Conservation (phyloP, 73 alveolate species). For the Effrenium voratum region DNA sequence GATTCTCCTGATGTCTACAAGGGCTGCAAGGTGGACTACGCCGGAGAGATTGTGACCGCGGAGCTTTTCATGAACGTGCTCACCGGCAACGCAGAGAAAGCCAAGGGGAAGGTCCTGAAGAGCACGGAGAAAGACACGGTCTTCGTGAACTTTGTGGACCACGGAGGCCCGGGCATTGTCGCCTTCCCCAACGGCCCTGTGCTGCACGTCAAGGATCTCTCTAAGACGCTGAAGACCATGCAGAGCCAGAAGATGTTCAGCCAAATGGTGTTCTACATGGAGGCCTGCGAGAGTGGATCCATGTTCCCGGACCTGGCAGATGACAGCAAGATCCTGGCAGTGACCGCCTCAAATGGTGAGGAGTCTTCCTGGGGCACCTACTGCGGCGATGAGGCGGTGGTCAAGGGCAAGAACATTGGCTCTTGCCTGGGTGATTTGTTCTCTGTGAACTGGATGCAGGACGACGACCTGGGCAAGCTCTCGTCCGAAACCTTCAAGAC, state of each 20-base stretch:
- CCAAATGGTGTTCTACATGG: conserved; percentile 97
- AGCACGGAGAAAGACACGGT: conserved; percentile 95
- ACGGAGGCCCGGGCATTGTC: conserved; percentile 97
- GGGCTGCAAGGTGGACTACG: conserved; percentile 98
- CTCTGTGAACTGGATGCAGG: conserved; percentile 98
- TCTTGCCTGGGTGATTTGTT: conserved; percentile 99
- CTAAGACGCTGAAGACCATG: conserved; percentile 97
- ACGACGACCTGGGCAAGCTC: conserved; percentile 72
- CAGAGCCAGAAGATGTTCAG: conserved; percentile 97
- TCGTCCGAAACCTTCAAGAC: conserved; percentile 58
- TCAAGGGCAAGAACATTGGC: conserved; percentile 98
- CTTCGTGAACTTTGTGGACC: conserved; percentile 98
- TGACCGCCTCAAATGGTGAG: conserved; percentile 87
- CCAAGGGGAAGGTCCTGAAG: conserved; percentile 96
- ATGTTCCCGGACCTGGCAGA: conserved; percentile 96
- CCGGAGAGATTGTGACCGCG: conserved; percentile 98
- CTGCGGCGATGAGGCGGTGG: conserved; percentile 95
- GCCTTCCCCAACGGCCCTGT: conserved; percentile 96
- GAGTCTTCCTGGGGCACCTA: conserved; percentile 95
- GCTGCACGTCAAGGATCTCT: conserved; percentile 96
- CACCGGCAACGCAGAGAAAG: conserved; percentile 97
- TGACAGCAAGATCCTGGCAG: conserved; percentile 57
- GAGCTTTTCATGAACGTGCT: conserved; percentile 97
- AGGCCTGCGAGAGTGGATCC: conserved; percentile 99
- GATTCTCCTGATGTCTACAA: conserved; percentile 96